Percentiles rank a stretch among this genome's conserved stretches.
Conservation (phyloP, 169 alveolate species). For the Blepharisma undulans region DNA sequence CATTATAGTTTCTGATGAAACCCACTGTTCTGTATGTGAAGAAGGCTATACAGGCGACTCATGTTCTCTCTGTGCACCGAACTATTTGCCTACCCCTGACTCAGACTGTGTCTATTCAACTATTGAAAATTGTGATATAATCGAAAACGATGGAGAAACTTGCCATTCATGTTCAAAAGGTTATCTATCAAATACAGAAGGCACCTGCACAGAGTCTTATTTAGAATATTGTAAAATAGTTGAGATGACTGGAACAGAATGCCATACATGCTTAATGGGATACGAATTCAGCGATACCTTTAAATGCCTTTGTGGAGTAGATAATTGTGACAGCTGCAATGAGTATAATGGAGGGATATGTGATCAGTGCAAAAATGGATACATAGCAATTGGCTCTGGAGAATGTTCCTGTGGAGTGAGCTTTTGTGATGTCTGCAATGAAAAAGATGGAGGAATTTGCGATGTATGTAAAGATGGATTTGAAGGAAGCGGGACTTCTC, state of each 20-base stretch:
- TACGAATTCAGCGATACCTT: not conserved
- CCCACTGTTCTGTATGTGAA: not conserved
- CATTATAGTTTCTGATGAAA: not conserved
- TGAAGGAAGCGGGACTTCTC: not conserved
- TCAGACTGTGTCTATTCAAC: not conserved
- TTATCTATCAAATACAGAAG: not conserved
- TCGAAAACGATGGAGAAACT: not conserved
- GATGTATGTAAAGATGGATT: not conserved
- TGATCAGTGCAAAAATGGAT: not conserved
- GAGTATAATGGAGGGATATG: not conserved
- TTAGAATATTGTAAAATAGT: not conserved
- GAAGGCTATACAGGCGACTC: not conserved
- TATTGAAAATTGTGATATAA: not conserved
- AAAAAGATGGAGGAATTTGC: not conserved
- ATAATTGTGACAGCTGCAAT: not conserved
- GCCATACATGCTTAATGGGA: not conserved
- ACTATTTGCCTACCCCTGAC: not conserved
- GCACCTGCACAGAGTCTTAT: not conserved
- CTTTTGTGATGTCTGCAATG: not conserved
- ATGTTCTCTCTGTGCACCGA: not conserved
- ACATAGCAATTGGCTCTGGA: not conserved
- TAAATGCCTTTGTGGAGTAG: not conserved
- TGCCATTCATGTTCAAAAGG: not conserved
- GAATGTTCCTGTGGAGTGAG: not conserved
- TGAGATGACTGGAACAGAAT: not conserved